Evolutionary conservation across 768 basidiomycete species (phyloP), one percentile per base, ranked within the genome.

Genomic region (Termitomyces sp.): DNA sequence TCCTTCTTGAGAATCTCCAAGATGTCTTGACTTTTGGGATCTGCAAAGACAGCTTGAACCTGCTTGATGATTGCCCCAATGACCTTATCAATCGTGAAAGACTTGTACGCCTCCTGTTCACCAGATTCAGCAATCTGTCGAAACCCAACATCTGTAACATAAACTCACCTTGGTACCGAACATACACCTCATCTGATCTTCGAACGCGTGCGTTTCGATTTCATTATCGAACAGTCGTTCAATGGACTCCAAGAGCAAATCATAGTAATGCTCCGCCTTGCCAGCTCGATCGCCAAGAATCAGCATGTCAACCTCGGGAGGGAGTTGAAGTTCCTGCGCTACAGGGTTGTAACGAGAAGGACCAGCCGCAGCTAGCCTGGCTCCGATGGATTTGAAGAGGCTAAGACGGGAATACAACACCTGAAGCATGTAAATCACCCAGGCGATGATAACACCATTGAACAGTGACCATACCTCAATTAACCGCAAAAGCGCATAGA

Each of bases 11-110:
- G 73, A 18, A 84, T 73, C 57, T 92, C 90, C 6, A 90, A 77
- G 9, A 92, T 75, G 28, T 92, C 89, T 66, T 89, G 88, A 68
- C 87, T 88, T 67, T 86, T 88, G 2, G 81, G 68, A 65, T 92
- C 91, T 1, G 81, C 71, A n/a, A 91, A 77, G 36, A 89, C 76
- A n/a, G 80, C 71, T 69, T 92, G 91, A 44, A 91, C 92, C 77
- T 96, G 94, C 71, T 97, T 98, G 74, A 99, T 87, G 62, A 98
- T 82, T 1, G 86, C 81, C 1, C 90, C 91, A 46, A 98, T 83
- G 39, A 98, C 80, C 73, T 97, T 95, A 76, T 99, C 96, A 28
- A 97, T 79, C 0, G 96, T 98, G 74, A 97, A 99, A 68, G 94
- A 84, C 69, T 89, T 90, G 73, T 93, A 98, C 0, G 88, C 88